Evolutionary conservation across 2,329 filamentous ascomycete genomes (phyloP).

Genomic region (Penicillium sp.): DNA sequence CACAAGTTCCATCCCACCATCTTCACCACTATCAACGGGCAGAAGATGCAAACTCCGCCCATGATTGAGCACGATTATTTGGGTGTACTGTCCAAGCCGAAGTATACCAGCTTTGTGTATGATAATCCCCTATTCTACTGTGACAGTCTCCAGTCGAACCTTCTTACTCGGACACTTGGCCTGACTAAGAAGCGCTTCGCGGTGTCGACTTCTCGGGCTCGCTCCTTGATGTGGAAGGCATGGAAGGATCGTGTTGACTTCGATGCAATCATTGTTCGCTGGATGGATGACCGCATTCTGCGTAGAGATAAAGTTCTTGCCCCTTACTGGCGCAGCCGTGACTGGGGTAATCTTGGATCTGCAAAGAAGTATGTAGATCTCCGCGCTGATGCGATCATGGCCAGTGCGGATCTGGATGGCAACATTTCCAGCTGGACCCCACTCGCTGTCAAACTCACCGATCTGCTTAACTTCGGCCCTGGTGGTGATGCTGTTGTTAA

Average conservation of each 20-base stretch:
- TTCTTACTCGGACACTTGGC: constrained; percentile 32
- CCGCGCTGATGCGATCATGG: constrained; percentile 52
- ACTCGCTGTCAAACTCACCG: constrained; percentile 51
- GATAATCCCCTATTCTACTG: constrained; percentile 55
- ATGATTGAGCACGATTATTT: constrained; percentile 53
- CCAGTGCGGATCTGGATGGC: constrained; percentile 52
- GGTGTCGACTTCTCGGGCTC: constrained; percentile 49
- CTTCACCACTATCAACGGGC: constrained; percentile 50
- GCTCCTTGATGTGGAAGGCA: constrained; percentile 52
- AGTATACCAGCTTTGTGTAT: constrained; percentile 44
- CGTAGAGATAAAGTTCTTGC: constrained; percentile 47
- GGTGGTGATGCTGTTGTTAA: constrained; percentile 54
- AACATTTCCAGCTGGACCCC: constrained; percentile 54
- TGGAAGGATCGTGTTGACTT: constrained; percentile 49
- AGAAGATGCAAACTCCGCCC: constrained; percentile 52
- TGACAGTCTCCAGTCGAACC: constrained; percentile 37
- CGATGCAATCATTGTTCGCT: constrained; percentile 51
- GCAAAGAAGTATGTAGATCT: constrained; percentile 47
- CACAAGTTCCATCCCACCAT: constrained; percentile 51
- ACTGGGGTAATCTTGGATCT: constrained; percentile 42
- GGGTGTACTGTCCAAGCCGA: constrained; percentile 45
- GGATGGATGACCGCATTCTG: constrained; percentile 52
- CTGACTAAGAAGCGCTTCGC: constrained; percentile 37
- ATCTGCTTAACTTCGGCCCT: constrained; percentile 53
- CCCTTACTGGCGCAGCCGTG: constrained; percentile 48